A percentile compares a stretch with the other conserved stretches of the same genome.
Conservation (phyloP, 345 rosid genomes). For the Eucalyptus decipiens region DNA sequence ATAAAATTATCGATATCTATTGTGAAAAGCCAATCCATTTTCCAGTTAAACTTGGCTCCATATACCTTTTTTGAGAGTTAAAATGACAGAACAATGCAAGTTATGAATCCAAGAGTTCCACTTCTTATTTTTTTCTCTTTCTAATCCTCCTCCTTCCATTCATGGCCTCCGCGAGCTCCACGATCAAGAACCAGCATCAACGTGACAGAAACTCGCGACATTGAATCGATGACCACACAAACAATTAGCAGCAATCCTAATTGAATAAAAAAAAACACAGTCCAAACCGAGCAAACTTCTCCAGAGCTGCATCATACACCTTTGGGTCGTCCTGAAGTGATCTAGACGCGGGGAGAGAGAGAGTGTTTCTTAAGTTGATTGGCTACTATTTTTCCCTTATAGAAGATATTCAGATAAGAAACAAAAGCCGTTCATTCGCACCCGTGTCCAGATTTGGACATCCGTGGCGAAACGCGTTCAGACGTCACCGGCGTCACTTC, state of each 20-base stretch:
- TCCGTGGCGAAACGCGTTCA: background rate
- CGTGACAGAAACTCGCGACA: background rate
- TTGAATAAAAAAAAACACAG: accelerated
- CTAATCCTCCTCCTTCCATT: background rate
- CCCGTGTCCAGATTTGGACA: background rate
- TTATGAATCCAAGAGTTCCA: background rate
- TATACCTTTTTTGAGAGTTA: background rate
- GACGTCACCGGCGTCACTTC: background rate
- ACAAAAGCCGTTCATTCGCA: background rate
- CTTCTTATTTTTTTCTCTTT: background rate
- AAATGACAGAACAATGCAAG: background rate
- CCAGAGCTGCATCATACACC: slow-evolving; percentile 53
- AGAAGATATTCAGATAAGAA: background rate
- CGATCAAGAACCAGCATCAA: background rate
- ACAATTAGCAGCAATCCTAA: background rate
- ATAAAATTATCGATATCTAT: background rate
- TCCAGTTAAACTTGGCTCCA: background rate
- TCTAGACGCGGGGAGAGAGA: background rate
- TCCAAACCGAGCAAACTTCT: slow-evolving; percentile 1
- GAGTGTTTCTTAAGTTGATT: background rate
- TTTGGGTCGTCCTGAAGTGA: slow-evolving; percentile 48
- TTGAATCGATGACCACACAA: background rate
- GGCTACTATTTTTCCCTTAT: background rate
- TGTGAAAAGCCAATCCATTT: accelerated
- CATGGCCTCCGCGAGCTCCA: background rate